phyloP scores from a whole-genome alignment of 768 basidiomycete genomes.

The Clitopilus hobsonii region DNA sequence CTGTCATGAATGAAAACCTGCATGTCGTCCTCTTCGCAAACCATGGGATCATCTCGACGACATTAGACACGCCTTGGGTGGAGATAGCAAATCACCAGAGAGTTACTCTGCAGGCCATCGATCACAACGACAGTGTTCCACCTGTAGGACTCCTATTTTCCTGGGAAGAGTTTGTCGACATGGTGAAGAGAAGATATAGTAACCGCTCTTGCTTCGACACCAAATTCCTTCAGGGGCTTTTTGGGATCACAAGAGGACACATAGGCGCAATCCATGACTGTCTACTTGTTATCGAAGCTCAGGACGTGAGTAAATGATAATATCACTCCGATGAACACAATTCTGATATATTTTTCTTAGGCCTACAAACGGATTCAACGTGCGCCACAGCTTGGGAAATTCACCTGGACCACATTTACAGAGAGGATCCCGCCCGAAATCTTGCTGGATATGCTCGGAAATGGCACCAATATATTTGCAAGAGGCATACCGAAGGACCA shows the following conservation, averaged over 20 bases:
- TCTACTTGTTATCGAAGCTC: conserved; percentile 2
- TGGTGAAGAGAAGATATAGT: background rate
- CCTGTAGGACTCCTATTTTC: conserved; percentile 9
- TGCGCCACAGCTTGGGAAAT: background rate
- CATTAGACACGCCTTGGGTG: background rate
- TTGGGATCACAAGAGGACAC: conserved; percentile 9
- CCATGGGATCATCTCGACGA: conserved; percentile 4
- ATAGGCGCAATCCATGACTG: conserved; percentile 10
- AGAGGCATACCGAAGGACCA: background rate
- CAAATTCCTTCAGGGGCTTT: conserved; percentile 6
- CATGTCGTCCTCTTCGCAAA: conserved; percentile 5
- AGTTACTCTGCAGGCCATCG: conserved; percentile 1
- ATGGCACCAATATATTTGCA: background rate
- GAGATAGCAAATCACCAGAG: background rate
- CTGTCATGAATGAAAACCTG: background rate
- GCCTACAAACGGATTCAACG: background rate
- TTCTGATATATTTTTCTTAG: background rate
- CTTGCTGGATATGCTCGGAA: background rate
- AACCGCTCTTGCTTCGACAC: conserved; percentile 2
- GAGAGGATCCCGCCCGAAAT: background rate
- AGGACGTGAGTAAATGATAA: conserved; percentile 8
- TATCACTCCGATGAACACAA: background rate
- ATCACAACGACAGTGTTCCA: background rate
- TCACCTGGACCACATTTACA: background rate
- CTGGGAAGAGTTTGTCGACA: conserved; percentile 5